Percentiles rank a stretch among this genome's conserved stretches.
These are phyloP conservation scores for Cymbopogon citratus DNA, from an alignment of 176 grass and related monocot species.

Conservation along the genomic window DNA sequence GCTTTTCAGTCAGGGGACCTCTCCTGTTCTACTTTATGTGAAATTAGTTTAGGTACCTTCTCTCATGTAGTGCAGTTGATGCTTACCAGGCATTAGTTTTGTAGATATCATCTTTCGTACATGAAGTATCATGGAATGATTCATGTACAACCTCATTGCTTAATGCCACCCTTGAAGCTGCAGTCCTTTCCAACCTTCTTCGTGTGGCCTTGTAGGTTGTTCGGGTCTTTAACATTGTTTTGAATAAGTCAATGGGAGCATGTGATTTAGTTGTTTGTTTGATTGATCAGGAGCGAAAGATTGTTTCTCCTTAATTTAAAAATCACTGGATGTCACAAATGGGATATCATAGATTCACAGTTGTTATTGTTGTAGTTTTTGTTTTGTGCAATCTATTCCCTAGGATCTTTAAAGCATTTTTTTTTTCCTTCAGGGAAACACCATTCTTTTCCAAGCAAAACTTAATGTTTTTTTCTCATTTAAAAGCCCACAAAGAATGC, in stretches of 20 bases:
- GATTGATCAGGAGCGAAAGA: not conserved
- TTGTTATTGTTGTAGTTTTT: not conserved
- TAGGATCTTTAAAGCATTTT: not conserved
- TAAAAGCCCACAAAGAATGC: not conserved
- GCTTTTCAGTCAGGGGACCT: too few species aligned
- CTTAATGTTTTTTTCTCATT: not conserved
- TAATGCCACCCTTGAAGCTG: not conserved
- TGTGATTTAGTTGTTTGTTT: not conserved
- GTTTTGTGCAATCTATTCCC: not conserved
- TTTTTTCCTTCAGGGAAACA: not conserved
- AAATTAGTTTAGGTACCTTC: too few species aligned
- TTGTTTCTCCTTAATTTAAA: not conserved
- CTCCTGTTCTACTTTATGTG: too few species aligned
- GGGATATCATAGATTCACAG: not conserved
- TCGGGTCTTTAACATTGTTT: not conserved
- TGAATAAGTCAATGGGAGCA: not conserved
- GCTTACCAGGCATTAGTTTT: conserved; percentile 3
- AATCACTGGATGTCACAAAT: not conserved
- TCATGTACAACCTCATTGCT: not conserved
- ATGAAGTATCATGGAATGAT: not conserved
- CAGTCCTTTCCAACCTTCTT: not conserved
- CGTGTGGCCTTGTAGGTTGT: not conserved
- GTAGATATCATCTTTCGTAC: not conserved
- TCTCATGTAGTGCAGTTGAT: too few species aligned
- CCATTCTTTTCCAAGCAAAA: not conserved